phyloP scores from a whole-genome alignment of 2,329 filamentous ascomycete genomes.

The Aspergillus tanneri region DNA sequence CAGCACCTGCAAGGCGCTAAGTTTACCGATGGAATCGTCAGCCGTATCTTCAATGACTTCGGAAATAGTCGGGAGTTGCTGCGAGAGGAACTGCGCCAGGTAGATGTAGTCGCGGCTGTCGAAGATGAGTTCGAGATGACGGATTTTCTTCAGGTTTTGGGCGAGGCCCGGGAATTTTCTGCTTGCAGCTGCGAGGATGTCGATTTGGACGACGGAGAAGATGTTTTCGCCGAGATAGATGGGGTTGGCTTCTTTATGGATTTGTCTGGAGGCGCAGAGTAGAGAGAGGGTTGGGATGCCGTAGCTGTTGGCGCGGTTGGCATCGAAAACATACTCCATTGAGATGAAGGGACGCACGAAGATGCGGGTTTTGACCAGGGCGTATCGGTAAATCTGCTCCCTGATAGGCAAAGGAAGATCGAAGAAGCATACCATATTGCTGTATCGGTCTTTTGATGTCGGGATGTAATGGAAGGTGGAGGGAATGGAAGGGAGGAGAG shows the following conservation, averaged over 20 bases:
- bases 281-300: conserved; percentile 18
- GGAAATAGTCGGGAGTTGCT: not conserved
- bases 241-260: conserved; percentile 20
- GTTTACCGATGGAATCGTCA: not conserved
- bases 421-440: conserved; percentile 7
- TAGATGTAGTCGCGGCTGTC: conserved; percentile 22
- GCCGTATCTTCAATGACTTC: not conserved
- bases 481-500: no score
- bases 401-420: conserved; percentile 18
- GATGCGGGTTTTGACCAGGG: conserved; percentile 16
- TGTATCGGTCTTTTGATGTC: not conserved
- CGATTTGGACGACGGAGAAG: conserved; percentile 22
- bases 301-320: conserved; percentile 5
- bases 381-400: conserved; percentile 20
- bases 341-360: conserved; percentile 23
- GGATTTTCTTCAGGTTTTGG: conserved; percentile 17
- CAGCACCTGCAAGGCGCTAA: not conserved
- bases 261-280: conserved; percentile 15
- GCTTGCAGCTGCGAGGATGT: conserved; percentile 15
- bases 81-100: conserved; percentile 9
- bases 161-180: conserved; percentile 11
- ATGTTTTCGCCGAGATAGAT: conserved; percentile 23
- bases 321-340: conserved; percentile 11
- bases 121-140: conserved; percentile 21
- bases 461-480: no score